Percentiles rank a stretch among this genome's conserved stretches.
Conservation (phyloP, 352 stramenopile genomes). For the Pythium volutum region DNA sequence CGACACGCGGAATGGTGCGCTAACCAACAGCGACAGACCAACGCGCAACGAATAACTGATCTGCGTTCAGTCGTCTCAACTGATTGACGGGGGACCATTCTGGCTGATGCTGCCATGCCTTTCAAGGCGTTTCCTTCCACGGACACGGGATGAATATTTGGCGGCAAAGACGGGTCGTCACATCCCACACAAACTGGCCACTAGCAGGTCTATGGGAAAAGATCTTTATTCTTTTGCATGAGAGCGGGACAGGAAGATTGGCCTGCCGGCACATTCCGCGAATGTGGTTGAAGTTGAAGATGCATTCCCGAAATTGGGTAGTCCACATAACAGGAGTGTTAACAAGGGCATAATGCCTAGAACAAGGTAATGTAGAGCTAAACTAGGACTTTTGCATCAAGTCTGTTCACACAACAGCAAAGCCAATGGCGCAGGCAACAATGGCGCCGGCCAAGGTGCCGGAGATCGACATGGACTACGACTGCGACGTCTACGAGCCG, state of each 20-base stretch:
- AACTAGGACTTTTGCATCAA: constrained; percentile 21
- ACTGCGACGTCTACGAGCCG: constrained; percentile 95
- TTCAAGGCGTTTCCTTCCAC: not conserved
- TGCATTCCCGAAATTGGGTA: not conserved
- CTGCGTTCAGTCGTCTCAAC: too few relatives aligned
- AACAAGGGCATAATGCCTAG: not conserved
- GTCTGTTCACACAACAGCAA: not conserved
- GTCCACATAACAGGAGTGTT: not conserved
- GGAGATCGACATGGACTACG: constrained; percentile 73
- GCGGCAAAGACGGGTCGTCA: not conserved
- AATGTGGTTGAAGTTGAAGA: not conserved
- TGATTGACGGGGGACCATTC: too few relatives aligned
- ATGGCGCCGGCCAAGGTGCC: constrained; percentile 43
- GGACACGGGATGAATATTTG: not conserved
- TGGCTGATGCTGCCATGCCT: not conserved
- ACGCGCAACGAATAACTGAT: too few relatives aligned
- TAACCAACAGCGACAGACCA: too few relatives aligned
- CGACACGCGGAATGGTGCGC: too few relatives aligned
- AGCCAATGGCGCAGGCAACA: constrained; percentile 12
- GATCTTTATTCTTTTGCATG: too few relatives aligned
- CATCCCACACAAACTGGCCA: constrained; percentile 3
- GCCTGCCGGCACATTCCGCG: not conserved
- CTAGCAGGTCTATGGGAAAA: not conserved
- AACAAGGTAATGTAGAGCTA: not conserved
- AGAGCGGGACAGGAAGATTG: not conserved